A percentile compares a stretch with the other conserved stretches of the same genome.
These are phyloP conservation scores for Gossypium anomalum DNA, from an alignment of 345 rosid genomes.

Conservation along the genomic window DNA sequence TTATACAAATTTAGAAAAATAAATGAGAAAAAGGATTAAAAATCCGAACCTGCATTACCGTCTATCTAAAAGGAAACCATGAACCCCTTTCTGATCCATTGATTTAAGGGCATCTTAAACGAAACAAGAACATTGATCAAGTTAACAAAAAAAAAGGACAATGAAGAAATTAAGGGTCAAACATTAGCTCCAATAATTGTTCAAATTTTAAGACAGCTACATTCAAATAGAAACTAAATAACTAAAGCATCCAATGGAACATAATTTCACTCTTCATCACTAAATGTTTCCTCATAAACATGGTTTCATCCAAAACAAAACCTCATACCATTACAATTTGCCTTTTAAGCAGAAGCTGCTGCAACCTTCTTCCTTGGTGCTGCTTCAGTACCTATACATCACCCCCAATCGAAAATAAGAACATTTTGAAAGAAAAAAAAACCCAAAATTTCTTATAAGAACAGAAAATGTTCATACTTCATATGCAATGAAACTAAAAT, in stretches of 20 bases:
- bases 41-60: background rate
- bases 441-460: background rate
- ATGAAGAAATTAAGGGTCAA: background rate
- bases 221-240: background rate
- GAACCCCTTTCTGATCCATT: background rate
- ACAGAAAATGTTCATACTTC: background rate
- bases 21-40: no score
- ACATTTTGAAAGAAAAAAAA: background rate
- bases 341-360: constrained; percentile 52
- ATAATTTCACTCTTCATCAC: constrained; percentile 3
- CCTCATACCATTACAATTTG: background rate
- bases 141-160: background rate
- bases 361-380: constrained; percentile 76
- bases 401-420: background rate
- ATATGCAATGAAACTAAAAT: background rate
- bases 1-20: no score
- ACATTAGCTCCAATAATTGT: constrained; percentile 19
- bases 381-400: constrained; percentile 65
- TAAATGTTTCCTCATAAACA: constrained; percentile 4
- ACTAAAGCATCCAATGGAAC: constrained; percentile 6
- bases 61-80: background rate
- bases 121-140: background rate
- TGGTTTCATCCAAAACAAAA: background rate
- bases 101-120: background rate
- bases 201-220: constrained; percentile 24